Evolutionary conservation across 495 filamentous ascomycete species (phyloP).

Genomic region (Evansstolkia leycettana): DNA sequence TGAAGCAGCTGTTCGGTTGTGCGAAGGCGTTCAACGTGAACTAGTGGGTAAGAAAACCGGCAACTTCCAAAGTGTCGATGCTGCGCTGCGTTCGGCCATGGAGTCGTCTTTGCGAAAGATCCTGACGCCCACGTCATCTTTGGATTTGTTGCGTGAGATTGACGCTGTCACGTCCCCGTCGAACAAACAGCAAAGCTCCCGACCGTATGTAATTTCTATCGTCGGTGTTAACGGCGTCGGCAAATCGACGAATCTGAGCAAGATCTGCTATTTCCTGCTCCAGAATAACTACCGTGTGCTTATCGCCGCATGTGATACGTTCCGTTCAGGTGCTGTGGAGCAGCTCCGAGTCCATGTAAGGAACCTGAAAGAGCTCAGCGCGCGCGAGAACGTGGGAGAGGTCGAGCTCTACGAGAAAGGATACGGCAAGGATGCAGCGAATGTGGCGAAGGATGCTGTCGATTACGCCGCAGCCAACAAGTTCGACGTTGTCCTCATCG

Average conservation of each 20-base stretch:
- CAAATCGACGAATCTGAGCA: slow-evolving; percentile 92
- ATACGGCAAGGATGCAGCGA: slow-evolving; percentile 93
- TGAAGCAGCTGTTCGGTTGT: slow-evolving; percentile 84
- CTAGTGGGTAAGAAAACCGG: slow-evolving; percentile 84
- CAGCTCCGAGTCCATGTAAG: slow-evolving; percentile 89
- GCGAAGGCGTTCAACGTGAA: slow-evolving; percentile 80
- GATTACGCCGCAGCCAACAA: slow-evolving; percentile 57
- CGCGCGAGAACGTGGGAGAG: slow-evolving; percentile 61
- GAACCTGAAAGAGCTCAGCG: slow-evolving; percentile 75
- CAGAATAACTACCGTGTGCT: slow-evolving; percentile 96
- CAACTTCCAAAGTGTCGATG: slow-evolving; percentile 84
- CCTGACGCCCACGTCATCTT: slow-evolving; percentile 84
- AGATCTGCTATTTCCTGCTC: slow-evolving; percentile 92
- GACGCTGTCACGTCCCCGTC: slow-evolving; percentile 58
- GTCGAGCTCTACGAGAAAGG: slow-evolving; percentile 93
- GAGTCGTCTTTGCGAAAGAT: slow-evolving; percentile 86
- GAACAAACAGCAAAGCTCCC: slow-evolving; percentile 35
- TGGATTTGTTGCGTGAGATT: slow-evolving; percentile 90
- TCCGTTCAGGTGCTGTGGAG: slow-evolving; percentile 94
- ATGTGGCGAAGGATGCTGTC: slow-evolving; percentile 89
- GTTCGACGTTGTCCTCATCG: slow-evolving; percentile 91
- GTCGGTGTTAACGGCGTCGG: slow-evolving; percentile 97
- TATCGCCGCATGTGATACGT: slow-evolving; percentile 92
- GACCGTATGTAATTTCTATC: slow-evolving; percentile 94
- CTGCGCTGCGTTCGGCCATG: slow-evolving; percentile 71